Base-by-base conservation (phyloP, 306 rosid species). In the Ziziphus jujuba region DNA sequence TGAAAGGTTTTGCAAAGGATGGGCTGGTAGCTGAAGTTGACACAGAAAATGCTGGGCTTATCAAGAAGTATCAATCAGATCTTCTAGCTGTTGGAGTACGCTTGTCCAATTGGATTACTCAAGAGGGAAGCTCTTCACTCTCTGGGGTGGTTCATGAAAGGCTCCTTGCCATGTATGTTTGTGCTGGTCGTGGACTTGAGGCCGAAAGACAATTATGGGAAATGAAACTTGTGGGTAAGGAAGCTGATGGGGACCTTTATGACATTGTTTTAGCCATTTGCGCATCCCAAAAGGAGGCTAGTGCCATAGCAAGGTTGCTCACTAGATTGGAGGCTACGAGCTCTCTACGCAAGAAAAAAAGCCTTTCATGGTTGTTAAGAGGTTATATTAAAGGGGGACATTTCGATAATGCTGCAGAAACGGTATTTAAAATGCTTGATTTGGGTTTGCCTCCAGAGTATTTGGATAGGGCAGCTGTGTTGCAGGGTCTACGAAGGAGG, bases 161-260 rank as follows among this genome's bases (percentile, higher is more conserved):
- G 79, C 97, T 93, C 61, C 90, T 93, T 48, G 97, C 98, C 0
- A 93, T 93, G 99, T 88, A 88, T 38, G 83, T 90, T n/a, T 90
- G 91, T 45, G 91, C 99, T 0, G 99, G 97, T 53, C 84, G 81
- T 36, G 99, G 99, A 79, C 71, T 83, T n/a, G 92, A 93, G 79
- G 99, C 99, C 0, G 99, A 93, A 81, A 85, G 89, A 70, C 96
- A 93, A 70, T 76, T 93, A 44, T 93, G 99, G 97, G 90, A 90
- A 73, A 86, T 90, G 97, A 90, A 88, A 69, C 96, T 93, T 48
- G 87, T 85, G 4, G 98, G 99, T 6, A 93, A 90, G 84, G 96
- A 93, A 72, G 90, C 95, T 5, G 95, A 86, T 35, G 82, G 81
- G 44, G 91, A 85, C 75, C 95, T 93, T 57, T 80, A 93, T 33